Percentiles rank a stretch among this genome's conserved stretches.
Evolutionary conservation across 2,329 filamentous ascomycete genomes (phyloP).

Genomic region (Grosmannia huntii): DNA sequence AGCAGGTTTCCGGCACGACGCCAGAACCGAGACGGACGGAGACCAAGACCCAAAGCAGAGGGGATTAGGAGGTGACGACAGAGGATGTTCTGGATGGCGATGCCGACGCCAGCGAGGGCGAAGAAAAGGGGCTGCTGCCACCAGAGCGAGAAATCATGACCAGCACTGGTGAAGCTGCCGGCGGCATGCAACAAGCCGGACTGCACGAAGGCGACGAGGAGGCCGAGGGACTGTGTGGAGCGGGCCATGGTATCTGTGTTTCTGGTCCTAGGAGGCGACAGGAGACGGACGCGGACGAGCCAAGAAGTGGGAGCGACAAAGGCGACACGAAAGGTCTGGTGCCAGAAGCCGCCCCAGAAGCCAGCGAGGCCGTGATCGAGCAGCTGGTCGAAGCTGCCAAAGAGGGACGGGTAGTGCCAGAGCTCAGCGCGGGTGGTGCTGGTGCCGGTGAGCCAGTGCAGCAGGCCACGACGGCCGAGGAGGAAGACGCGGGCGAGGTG

Average conservation of each 20-base stretch:
- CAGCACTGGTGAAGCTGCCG: slow-evolving; percentile 54
- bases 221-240: background rate
- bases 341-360: slow-evolving; percentile 82
- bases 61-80: slow-evolving; percentile 19
- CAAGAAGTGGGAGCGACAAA: slow-evolving; percentile 49
- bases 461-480: slow-evolving; percentile 11
- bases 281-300: slow-evolving; percentile 26
- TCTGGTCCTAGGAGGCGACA: slow-evolving; percentile 18
- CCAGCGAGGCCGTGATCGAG: slow-evolving; percentile 61
- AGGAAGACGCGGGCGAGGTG: slow-evolving; percentile 11
- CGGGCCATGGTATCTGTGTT: no score
- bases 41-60: background rate
- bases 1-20: slow-evolving; percentile 44
- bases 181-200: slow-evolving; percentile 58
- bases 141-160: slow-evolving; percentile 29
- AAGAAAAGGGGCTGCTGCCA: slow-evolving; percentile 58
- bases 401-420: slow-evolving; percentile 40
- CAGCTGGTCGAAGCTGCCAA: slow-evolving; percentile 42
- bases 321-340: slow-evolving; percentile 71
- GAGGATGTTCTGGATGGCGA: slow-evolving; percentile 43
- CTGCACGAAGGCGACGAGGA: slow-evolving; percentile 45
- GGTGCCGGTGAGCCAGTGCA: slow-evolving; percentile 39
- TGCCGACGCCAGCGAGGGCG: slow-evolving; percentile 51
- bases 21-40: slow-evolving; percentile 17
- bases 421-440: slow-evolving; percentile 32